Evolutionary conservation across 1,139 yeast species (phyloP).

Genomic region (Hyphopichia burtonii): DNA sequence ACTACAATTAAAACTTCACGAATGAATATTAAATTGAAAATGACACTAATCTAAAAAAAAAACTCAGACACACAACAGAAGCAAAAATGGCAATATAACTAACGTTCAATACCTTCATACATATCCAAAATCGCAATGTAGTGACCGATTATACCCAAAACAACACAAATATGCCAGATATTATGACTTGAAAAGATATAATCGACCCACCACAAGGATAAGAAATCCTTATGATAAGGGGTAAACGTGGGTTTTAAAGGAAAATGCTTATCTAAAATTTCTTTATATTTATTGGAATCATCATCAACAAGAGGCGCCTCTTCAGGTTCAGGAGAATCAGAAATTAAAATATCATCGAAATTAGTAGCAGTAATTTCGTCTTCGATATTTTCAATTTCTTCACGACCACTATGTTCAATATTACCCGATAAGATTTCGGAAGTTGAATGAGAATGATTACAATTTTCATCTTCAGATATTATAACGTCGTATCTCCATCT

Average conservation of each 20-base stretch:
- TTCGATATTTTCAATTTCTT: conserved; percentile 45
- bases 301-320: conserved; percentile 1
- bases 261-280: conserved; percentile 52
- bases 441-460: conserved; percentile 29
- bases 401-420: conserved; percentile 41
- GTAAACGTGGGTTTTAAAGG: conserved; percentile 49
- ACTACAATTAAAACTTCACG: too few species aligned
- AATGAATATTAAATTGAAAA: too few species aligned
- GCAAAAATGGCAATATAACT: background rate
- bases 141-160: conserved; percentile 84
- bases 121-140: conserved; percentile 73
- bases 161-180: conserved; percentile 90
- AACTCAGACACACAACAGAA: background rate
- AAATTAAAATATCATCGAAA: conserved; percentile 7
- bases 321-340: conserved; percentile 15
- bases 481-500: conserved; percentile 72
- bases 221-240: conserved; percentile 46
- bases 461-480: conserved; percentile 39
- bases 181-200: conserved; percentile 78
- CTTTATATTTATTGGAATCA: conserved; percentile 20
- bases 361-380: conserved; percentile 26
- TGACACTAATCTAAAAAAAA: background rate
- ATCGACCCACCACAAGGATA: conserved; percentile 84
- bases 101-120: conserved; percentile 36
- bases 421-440: conserved; percentile 37